Base-by-base conservation (phyloP, 768 basidiomycete species). In the Auriscalpium microsporum region DNA sequence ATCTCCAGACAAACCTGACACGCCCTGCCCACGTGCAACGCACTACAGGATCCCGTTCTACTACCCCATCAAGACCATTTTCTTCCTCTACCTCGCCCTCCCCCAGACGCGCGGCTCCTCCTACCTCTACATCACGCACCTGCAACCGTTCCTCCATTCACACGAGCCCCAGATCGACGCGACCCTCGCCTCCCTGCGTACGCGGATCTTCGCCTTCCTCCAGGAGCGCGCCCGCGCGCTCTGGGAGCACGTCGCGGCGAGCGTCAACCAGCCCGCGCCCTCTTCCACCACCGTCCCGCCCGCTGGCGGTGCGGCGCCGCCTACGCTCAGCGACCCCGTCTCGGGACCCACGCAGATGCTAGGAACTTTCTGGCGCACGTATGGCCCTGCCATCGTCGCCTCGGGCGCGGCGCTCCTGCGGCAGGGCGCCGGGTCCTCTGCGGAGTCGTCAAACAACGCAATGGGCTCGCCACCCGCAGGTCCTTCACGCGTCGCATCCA, bases 41-140 rank as follows among this genome's bases (percentile, higher is more conserved):
- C 38, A 47, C 37, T 44, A 49, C 66, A 92, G 92, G 91, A 78
- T 97, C 48, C 94, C 94, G 2, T 82, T 97, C 69, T 97, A 96
- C 73, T 83, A 83, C 62, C 72, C 84, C 33, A 55, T 91, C 63
- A 95, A 94, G 73, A 84, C 83, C 3, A 64, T 88, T 53, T 88
- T 94, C 67, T 81, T 96, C 46, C 82, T 95, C 56, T 95, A 92
- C 71, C 83, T 97, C 49, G 87, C 86, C 2, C 82, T 94, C 7
- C 94, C 94, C 0, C 92, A 94, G 66, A 91, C 90, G 0, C 84
- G 83, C 60, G 94, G 94, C 23, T 83, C 94, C 0, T 83, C 91
- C 1, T 90, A 88, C 68, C 74, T 97, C 65, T 97, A 95, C 74
- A 75, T 73, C 44, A 73, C 77, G 11, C 83, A 91, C 59, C 82